phyloP scores from a whole-genome alignment of 768 basidiomycete genomes.

The Tulasnella sp. region DNA sequence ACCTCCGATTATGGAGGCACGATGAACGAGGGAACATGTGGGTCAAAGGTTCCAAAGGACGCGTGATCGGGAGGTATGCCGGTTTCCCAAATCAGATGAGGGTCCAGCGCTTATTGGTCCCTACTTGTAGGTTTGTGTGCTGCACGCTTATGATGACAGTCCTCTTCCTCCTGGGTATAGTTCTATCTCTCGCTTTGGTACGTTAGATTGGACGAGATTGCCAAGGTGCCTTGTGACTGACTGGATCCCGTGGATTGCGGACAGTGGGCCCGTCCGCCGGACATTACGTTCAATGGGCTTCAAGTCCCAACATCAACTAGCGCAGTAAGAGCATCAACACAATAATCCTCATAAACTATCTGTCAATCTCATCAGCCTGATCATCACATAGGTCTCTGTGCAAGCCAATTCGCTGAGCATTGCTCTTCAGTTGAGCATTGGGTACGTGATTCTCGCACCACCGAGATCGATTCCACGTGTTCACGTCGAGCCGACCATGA shows the following conservation, averaged over 20 bases:
- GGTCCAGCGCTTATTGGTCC: slow-evolving; percentile 26
- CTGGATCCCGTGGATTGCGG: too few species aligned
- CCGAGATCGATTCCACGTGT: slow-evolving; percentile 1
- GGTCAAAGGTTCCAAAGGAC: slow-evolving; percentile 38
- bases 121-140: slow-evolving; percentile 57
- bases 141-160: slow-evolving; percentile 59
- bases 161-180: slow-evolving; percentile 54
- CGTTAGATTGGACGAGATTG: slow-evolving; percentile 22
- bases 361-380: slow-evolving; percentile 8
- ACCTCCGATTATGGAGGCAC: slow-evolving; percentile 31
- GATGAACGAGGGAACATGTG: slow-evolving; percentile 55
- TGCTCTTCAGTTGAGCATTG: slow-evolving; percentile 54
- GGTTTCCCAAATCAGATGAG: background rate
- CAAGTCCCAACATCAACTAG: slow-evolving; percentile 33
- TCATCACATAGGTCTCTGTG: slow-evolving; percentile 30
- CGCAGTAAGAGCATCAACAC: too few species aligned
- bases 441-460: slow-evolving; percentile 35
- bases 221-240: background rate
- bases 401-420: slow-evolving; percentile 37
- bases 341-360: too few species aligned
- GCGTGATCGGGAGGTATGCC: background rate
- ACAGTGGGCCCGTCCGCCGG: slow-evolving; percentile 72
- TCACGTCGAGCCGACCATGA: background rate
- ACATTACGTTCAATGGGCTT: slow-evolving; percentile 46
- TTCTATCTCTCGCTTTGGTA: slow-evolving; percentile 60